These are phyloP conservation scores for Trichosporon coremiiforme DNA, from an alignment of 1,284 basidiomycete species.

Conservation along the genomic window DNA sequence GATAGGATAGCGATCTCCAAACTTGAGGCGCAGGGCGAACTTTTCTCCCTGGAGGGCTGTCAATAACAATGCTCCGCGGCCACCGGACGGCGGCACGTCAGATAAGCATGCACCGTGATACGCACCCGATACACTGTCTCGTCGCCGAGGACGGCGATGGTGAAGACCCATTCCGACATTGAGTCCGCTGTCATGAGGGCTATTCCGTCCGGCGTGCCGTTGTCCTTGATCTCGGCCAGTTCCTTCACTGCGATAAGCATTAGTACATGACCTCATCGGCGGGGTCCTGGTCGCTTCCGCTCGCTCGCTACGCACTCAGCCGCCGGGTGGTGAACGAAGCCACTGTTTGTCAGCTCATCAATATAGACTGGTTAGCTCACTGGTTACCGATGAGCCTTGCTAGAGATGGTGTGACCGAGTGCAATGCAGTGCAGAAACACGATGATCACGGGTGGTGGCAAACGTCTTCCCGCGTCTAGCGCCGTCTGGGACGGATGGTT, in stretches of 20 bases:
- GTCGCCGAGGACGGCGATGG: conserved; percentile 49
- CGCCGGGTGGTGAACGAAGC: conserved; percentile 25
- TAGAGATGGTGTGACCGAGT: background rate
- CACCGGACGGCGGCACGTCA: background rate
- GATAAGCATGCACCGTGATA: background rate
- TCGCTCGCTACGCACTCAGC: conserved; percentile 25
- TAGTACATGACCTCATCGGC: conserved; percentile 6
- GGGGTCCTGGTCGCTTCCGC: background rate
- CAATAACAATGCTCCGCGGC: background rate
- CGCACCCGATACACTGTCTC: conserved; percentile 51
- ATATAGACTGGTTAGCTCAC: background rate
- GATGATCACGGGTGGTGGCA: background rate
- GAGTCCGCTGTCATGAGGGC: conserved; percentile 41
- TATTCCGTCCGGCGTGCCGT: conserved; percentile 52
- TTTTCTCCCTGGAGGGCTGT: conserved; percentile 44
- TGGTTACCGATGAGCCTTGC: conserved; percentile 5
- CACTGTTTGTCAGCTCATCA: conserved; percentile 26
- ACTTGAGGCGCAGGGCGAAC: conserved; percentile 51
- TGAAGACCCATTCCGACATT: conserved; percentile 49
- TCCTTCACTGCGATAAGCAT: conserved; percentile 50
- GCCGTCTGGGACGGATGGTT: background rate
- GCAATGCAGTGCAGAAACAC: conserved; percentile 8
- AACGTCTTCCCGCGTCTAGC: background rate
- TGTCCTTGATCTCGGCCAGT: conserved; percentile 47
- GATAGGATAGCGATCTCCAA: conserved; percentile 53